Evolutionary conservation across 225 moss, liverwort and hornwort genomes (phyloP), one percentile per base, ranked within the genome.

Genomic region (Pleurozium schreberi): DNA sequence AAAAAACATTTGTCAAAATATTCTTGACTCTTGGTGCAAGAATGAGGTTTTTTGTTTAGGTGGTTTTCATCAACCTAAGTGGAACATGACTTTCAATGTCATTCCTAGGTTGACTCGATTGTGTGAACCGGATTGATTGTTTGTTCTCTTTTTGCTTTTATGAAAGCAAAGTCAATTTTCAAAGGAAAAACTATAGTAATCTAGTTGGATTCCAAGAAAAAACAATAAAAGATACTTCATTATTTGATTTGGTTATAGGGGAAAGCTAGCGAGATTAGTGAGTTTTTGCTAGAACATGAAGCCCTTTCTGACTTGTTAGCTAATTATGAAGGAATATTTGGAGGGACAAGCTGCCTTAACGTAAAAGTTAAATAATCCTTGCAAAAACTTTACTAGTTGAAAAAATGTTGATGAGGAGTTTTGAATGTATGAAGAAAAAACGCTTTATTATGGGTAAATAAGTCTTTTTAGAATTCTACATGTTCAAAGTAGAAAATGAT

Each of bases 241-340:
- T 36, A 34, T 2, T 36, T 30, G 6, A 49, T 25, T 76, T 77
- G 55, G 5, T 3, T 77, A 53, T 16, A 15, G 13, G 10, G 10
- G 10, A 77, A 77, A 77, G 4, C 16, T 38, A 25, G 36, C 4
- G 25, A 38, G 77, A 33, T 6, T 6, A 77, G 0, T 1, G 2
- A 1, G 5, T 34, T 50, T 77, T 15, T 0, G 1, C 0, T 38
- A 1, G 15, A 53, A 6, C 0, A 14, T 6, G 2, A 21, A 31
- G 10, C 8, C 15, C 2, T 77, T 9, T 52, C 2, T 10, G 4
- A 0, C 8, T 22, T 23, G 2, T 9, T 25, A 53, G 12, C 14
- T 53, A 14, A 36, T 76, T 3, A 2, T 0, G 0, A 3, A 8
- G 21, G 13, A 12, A 12, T 33, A 33, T 75, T 18, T 50, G 3